Conservation (phyloP, 495 filamentous ascomycete genomes). For the Lasiosphaeria miniovina region DNA sequence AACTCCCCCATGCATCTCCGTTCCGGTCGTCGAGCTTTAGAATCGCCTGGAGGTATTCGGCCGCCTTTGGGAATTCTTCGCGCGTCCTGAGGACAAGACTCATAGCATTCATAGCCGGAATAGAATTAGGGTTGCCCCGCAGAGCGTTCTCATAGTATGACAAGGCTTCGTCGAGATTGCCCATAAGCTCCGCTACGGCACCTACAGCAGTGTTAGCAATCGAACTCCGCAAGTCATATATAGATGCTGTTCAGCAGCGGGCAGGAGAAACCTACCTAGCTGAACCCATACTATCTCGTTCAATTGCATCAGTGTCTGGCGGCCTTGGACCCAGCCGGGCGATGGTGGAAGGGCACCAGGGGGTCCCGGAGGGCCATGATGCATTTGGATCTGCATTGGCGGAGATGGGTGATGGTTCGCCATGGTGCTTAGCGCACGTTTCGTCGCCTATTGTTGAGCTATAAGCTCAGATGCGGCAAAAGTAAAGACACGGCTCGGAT, state of each 20-base stretch:
- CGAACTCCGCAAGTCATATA: neutral
- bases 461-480: slow-evolving; percentile 1
- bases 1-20: slow-evolving; percentile 94
- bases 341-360: slow-evolving; percentile 34
- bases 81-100: slow-evolving; percentile 85
- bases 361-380: slow-evolving; percentile 50
- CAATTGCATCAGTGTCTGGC: slow-evolving; percentile 45
- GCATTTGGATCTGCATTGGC: slow-evolving; percentile 56
- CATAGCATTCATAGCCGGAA: slow-evolving; percentile 91
- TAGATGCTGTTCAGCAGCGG: neutral
- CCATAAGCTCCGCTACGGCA: slow-evolving; percentile 80
- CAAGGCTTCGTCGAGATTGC: slow-evolving; percentile 83
- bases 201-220: slow-evolving; percentile 52
- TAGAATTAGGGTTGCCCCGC: slow-evolving; percentile 82
- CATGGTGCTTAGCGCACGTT: slow-evolving; percentile 32
- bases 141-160: slow-evolving; percentile 85
- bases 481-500: neutral
- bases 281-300: slow-evolving; percentile 94
- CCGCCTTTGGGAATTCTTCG: slow-evolving; percentile 90
- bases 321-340: slow-evolving; percentile 35
- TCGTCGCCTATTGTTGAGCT: neutral
- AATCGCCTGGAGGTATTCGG: slow-evolving; percentile 89
- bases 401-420: slow-evolving; percentile 56
- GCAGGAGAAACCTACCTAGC: slow-evolving; percentile 63
- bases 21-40: slow-evolving; percentile 84